Conservation (phyloP, 2,329 filamentous ascomycete genomes). For the Aphanocladium album region DNA sequence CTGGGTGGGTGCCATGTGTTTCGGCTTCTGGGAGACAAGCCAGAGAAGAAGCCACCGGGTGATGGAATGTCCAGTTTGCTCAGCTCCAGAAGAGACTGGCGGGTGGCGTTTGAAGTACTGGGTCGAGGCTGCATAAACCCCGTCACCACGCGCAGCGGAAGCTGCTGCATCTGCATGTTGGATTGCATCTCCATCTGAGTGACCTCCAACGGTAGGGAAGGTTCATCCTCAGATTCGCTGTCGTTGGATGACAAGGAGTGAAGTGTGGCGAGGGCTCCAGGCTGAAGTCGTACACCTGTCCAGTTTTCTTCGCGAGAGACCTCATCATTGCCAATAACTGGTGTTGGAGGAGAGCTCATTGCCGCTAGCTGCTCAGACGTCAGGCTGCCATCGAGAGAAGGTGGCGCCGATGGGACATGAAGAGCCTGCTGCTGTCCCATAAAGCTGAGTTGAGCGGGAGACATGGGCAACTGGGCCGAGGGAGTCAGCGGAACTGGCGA, state of each 20-base stretch:
- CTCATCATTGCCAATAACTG: slow-evolving; percentile 58
- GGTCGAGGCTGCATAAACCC: slow-evolving; percentile 26
- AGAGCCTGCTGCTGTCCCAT: slow-evolving; percentile 59
- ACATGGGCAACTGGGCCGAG: slow-evolving; percentile 66
- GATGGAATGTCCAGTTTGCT: slow-evolving; percentile 85
- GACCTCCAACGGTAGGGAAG: slow-evolving; percentile 40
- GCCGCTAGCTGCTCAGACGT: slow-evolving; percentile 81
- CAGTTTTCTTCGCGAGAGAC: slow-evolving; percentile 57
- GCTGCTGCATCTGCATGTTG: slow-evolving; percentile 44
- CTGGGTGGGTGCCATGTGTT: slow-evolving; percentile 73
- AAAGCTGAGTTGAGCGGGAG: slow-evolving; percentile 67
- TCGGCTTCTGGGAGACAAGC: slow-evolving; percentile 67
- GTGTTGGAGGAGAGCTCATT: slow-evolving; percentile 80
- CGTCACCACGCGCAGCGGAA: slow-evolving; percentile 46
- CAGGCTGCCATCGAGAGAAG: slow-evolving; percentile 84
- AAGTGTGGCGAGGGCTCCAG: slow-evolving; percentile 74
- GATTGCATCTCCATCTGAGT: slow-evolving; percentile 23
- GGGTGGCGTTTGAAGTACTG: slow-evolving; percentile 25
- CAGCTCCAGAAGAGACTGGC: slow-evolving; percentile 64
- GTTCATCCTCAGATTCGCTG: slow-evolving; percentile 56
- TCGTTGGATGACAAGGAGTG: slow-evolving; percentile 62
- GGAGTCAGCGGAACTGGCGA: slow-evolving; percentile 61
- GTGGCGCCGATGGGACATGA: slow-evolving; percentile 70
- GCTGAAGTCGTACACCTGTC: slow-evolving; percentile 70
- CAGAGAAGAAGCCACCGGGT: slow-evolving; percentile 86